Percentiles rank a stretch among this genome's conserved stretches.
phyloP scores from a whole-genome alignment of 2,329 filamentous ascomycete species.

The Trichoderma brevicompactum region DNA sequence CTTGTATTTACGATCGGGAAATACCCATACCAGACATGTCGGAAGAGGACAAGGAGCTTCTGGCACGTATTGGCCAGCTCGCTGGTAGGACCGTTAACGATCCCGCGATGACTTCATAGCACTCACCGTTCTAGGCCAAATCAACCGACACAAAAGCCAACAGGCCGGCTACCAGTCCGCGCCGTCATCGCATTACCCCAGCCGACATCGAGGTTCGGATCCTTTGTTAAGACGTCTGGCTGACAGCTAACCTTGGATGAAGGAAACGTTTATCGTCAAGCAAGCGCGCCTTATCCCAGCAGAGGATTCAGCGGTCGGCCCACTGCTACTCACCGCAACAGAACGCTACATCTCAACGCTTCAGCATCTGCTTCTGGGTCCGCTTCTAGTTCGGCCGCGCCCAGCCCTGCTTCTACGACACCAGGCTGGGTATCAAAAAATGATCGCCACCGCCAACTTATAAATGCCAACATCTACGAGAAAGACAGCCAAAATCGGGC shows the following conservation, averaged over 20 bases:
- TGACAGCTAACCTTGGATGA: constrained; percentile 23
- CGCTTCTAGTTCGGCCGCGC: constrained; percentile 45
- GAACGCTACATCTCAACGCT: constrained; percentile 67
- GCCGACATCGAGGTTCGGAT: constrained; percentile 45
- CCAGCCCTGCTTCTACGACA: constrained; percentile 40
- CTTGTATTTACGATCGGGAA: neutral
- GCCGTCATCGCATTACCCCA: constrained; percentile 36
- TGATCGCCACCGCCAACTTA: constrained; percentile 79
- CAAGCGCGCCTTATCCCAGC: constrained; percentile 42
- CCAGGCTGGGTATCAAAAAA: constrained; percentile 69
- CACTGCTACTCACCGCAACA: constrained; percentile 48
- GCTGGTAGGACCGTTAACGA: constrained; percentile 47
- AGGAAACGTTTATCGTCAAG: constrained; percentile 43
- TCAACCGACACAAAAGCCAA: constrained; percentile 77
- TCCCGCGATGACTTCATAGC: constrained; percentile 26
- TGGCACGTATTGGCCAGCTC: constrained; percentile 58
- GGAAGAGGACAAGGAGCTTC: constrained; percentile 56
- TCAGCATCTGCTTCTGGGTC: constrained; percentile 41
- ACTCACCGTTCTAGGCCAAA: constrained; percentile 63
- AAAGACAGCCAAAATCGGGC: constrained; percentile 70
- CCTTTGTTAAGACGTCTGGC: neutral
- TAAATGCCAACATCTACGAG: constrained; percentile 78
- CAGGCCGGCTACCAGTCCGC: constrained; percentile 48
- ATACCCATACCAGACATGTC: constrained; percentile 43
- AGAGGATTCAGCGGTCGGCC: constrained; percentile 46